phyloP scores from a whole-genome alignment of 805 yeast genomes.

The Kockiozyma suomiensis region DNA sequence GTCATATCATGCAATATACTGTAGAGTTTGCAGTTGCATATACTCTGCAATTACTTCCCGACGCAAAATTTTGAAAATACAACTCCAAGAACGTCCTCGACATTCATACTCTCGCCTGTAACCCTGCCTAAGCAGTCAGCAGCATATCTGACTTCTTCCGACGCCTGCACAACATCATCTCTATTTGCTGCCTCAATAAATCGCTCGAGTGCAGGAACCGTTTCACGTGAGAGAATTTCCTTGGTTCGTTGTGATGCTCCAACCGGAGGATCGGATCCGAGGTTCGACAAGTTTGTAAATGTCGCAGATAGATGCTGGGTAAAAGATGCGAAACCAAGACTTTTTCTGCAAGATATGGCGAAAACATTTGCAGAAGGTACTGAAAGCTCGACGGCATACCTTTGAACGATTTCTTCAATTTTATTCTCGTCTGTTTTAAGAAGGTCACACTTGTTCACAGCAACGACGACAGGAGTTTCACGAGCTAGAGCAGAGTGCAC shows the following conservation, averaged over 20 bases:
- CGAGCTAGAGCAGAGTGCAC: neutral
- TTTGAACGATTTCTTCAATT: neutral
- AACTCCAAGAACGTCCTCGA: conserved; percentile 88
- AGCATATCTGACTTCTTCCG: conserved; percentile 72
- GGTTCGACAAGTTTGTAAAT: conserved; percentile 56
- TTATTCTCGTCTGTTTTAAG: neutral
- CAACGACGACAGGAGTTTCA: conserved; percentile 38
- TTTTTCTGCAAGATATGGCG: conserved; percentile 61
- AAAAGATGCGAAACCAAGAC: conserved; percentile 58
- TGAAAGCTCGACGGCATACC: conserved; percentile 21
- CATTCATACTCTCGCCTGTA: conserved; percentile 84
- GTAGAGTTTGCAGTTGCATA: no score
- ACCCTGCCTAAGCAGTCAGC: conserved; percentile 88
- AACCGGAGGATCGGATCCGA: conserved; percentile 60
- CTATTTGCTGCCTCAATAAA: conserved; percentile 48
- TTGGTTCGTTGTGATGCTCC: conserved; percentile 73
- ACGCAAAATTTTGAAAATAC: conserved; percentile 92
- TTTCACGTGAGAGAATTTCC: conserved; percentile 75
- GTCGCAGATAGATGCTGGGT: conserved; percentile 46
- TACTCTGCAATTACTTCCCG: conserved; percentile 65
- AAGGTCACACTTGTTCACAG: conserved; percentile 43
- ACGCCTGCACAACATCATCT: conserved; percentile 75
- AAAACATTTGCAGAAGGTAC: conserved; percentile 32
- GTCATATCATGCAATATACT: no score
- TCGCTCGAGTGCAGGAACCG: conserved; percentile 70